Evolutionary conservation across 768 basidiomycete species (phyloP).

Genomic region (Pholiota conissans): DNA sequence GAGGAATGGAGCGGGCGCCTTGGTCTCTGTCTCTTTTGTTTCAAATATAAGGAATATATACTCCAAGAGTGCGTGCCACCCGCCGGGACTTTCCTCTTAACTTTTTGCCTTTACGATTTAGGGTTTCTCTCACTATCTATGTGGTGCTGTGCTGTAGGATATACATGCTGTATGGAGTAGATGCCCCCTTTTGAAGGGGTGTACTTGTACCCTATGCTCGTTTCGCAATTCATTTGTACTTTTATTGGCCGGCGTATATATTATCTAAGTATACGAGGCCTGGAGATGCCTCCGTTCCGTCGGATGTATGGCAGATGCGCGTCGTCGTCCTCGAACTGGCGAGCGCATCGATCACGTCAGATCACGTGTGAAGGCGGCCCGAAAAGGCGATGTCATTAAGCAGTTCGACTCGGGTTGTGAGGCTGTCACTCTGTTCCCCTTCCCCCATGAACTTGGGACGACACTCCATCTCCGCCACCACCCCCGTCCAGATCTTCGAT

Average conservation of each 20-base stretch:
- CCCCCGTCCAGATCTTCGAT: constrained; percentile 74
- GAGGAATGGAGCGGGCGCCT: background rate
- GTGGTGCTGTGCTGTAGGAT: constrained; percentile 15
- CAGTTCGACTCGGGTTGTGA: background rate
- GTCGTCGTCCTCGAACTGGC: too few species aligned
- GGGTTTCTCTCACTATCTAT: constrained; percentile 11
- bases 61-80: background rate
- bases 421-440: constrained; percentile 10
- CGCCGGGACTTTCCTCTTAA: constrained; percentile 2
- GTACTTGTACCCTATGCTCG: background rate
- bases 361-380: background rate
- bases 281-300: background rate
- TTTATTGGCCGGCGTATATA: background rate
- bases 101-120: constrained; percentile 4
- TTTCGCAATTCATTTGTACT: background rate
- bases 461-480: constrained; percentile 77
- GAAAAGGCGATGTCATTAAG: constrained; percentile 10
- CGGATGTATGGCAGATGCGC: too few species aligned
- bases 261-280: background rate
- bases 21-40: constrained; percentile 5
- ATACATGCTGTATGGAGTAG: constrained; percentile 6
- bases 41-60: background rate
- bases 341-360: background rate
- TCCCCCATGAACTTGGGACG: constrained; percentile 81
- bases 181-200: background rate